Evolutionary conservation across 192 early-diverging fungal genomes (phyloP).

Genomic region (Kickxella alabastrina): DNA sequence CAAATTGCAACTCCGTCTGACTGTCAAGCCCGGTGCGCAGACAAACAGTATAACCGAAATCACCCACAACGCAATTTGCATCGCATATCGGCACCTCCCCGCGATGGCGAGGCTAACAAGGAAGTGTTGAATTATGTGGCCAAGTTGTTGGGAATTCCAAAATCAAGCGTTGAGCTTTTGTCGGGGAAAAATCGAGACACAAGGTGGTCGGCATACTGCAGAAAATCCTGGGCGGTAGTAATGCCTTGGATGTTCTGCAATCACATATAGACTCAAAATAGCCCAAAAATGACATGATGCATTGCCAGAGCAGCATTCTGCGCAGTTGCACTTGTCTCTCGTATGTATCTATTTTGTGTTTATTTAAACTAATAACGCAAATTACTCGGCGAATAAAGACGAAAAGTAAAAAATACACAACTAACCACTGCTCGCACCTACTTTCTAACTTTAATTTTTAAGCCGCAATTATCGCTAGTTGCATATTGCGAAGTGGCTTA

Average conservation of each 20-base stretch:
- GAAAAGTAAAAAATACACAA: neutral
- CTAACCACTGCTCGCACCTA: too few relatives aligned
- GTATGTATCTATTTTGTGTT: too few relatives aligned
- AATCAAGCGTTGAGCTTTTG: conserved; percentile 1
- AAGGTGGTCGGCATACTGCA: neutral
- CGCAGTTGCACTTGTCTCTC: too few relatives aligned
- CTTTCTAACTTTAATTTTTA: too few relatives aligned
- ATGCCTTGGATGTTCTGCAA: neutral
- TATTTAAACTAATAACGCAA: too few relatives aligned
- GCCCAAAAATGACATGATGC: too few relatives aligned
- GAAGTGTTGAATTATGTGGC: conserved; percentile 11
- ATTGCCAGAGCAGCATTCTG: neutral
- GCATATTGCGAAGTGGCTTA: too few relatives aligned
- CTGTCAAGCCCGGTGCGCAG: conserved; percentile 8
- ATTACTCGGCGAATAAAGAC: neutral
- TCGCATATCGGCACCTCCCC: conserved; percentile 19
- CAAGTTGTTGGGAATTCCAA: conserved; percentile 2
- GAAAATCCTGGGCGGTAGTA: neutral
- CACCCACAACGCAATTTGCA: neutral
- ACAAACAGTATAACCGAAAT: neutral
- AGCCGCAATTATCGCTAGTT: too few relatives aligned
- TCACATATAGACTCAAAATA: neutral
- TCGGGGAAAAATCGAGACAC: conserved; percentile 2
- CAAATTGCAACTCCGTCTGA: neutral
- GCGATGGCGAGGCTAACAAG: conserved; percentile 24